These are phyloP conservation scores for Rosa rugosa DNA, from an alignment of 306 rosid species.

Conservation along the genomic window DNA sequence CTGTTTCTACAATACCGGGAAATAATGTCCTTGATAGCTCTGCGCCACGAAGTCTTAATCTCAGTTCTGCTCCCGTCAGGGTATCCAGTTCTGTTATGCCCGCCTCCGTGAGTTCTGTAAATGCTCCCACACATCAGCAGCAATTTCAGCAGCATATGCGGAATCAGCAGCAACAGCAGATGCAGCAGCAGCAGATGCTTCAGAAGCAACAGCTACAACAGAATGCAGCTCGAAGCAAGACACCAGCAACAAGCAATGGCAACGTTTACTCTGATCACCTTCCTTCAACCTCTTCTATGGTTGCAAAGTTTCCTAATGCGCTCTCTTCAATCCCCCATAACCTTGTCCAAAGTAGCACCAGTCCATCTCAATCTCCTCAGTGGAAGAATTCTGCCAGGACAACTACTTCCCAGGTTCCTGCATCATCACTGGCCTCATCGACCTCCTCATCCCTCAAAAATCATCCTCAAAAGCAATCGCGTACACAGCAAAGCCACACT, in stretches of 20 bases:
- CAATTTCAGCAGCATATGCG: constrained; percentile 49
- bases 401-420: constrained; percentile 50
- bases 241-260: constrained; percentile 68
- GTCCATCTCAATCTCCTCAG: constrained; percentile 77
- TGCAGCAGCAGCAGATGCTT: constrained; percentile 50
- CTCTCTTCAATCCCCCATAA: constrained; percentile 67
- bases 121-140: constrained; percentile 57
- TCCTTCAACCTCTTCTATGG: constrained; percentile 64
- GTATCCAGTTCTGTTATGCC: constrained; percentile 57
- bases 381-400: constrained; percentile 78
- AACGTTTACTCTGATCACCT: constrained; percentile 64
- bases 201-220: constrained; percentile 56
- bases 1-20: constrained; percentile 43
- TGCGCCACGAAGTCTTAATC: constrained; percentile 54
- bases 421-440: constrained; percentile 63
- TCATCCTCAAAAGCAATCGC: constrained; percentile 65
- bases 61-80: constrained; percentile 53
- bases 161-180: constrained; percentile 36
- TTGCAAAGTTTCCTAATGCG: constrained; percentile 68
- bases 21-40: constrained; percentile 69
- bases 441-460: constrained; percentile 57
- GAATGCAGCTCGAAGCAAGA: constrained; percentile 52
- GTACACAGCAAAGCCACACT: constrained; percentile 63
- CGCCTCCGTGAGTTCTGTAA: constrained; percentile 31
- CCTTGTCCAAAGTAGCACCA: constrained; percentile 64